Base-by-base conservation (phyloP, 768 basidiomycete genomes). In the Mycena polygramma region DNA sequence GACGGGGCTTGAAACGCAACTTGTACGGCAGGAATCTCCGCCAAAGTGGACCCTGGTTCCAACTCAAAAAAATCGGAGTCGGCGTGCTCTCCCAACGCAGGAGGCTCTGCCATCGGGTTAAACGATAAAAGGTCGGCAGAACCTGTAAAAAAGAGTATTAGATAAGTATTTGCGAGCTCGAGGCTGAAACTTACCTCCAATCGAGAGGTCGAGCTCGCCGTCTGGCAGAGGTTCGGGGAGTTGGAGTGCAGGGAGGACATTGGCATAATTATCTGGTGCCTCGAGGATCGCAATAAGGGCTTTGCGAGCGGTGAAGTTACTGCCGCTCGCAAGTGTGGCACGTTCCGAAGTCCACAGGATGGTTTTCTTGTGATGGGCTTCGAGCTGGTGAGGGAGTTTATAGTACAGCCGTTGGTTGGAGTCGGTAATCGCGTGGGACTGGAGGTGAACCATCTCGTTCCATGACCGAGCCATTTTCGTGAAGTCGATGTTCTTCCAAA, bases 301-400 rank as follows among this genome's bases (percentile, higher is more conserved):
- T 24, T 59, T 59, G 43, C 49, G 22, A 15, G 61, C 49, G 7
- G 49, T 11, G 22, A 62, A 62, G 14, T 62, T 62, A n/a, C 35
- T 52, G 24, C 30, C 30, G 30, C 30, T 30, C 30, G 30, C 30
- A 30, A 30, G 30, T 30, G 30, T 30, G 30, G 30, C 30, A 30
- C 30, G 30, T 30, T 30, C 30, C 30, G 30, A 30, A 30, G 30
- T 30, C 61, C 61, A 62, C 13, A 52, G 15, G 17, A 62, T 52
- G 14, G 61, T 52, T 20, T 62, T 62, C 22, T 61, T 61, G 17
- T 62, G 59, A 36, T 61, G 61, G 2, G 49, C 49, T 30, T 62
- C 61, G 4, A 62, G 37, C 15, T 62, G 61, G 15, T 39, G 61
- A 26, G 49, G 59, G 5, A 61, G 59, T 22, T 61, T 61, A 36